A percentile compares a stretch with the other conserved stretches of the same genome.
Evolutionary conservation across 2,329 filamentous ascomycete species (phyloP).

Genomic region (Ceratocystis destructans): DNA sequence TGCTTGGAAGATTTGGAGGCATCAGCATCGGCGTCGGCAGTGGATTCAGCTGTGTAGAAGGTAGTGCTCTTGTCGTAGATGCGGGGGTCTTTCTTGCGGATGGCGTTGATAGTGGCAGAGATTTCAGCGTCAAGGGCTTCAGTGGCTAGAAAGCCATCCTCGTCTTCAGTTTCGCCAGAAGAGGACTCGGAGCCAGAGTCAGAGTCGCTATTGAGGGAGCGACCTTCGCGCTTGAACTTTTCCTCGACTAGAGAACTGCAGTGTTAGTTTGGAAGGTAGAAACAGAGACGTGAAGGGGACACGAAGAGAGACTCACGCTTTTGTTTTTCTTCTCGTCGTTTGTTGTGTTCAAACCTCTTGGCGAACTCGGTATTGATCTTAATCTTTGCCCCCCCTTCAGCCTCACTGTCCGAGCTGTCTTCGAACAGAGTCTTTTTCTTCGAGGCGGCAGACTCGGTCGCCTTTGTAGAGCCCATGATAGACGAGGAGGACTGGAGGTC

Average conservation of each 20-base stretch:
- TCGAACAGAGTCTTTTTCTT: constrained; percentile 40
- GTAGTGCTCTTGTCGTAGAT: constrained; percentile 70
- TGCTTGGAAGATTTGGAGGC: constrained; percentile 46
- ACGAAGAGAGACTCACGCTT: constrained; percentile 38
- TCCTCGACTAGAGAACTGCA: constrained; percentile 56
- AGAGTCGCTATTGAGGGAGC: constrained; percentile 35
- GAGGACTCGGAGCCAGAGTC: constrained; percentile 45
- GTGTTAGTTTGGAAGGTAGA: background rate
- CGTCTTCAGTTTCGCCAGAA: constrained; percentile 74
- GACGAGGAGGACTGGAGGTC: background rate
- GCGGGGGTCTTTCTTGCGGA: constrained; percentile 78
- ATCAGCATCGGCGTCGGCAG: constrained; percentile 34
- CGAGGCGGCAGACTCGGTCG: background rate
- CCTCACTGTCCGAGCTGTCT: constrained; percentile 34
- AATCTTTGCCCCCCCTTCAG: constrained; percentile 40
- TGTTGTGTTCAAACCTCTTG: constrained; percentile 85
- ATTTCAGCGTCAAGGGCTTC: constrained; percentile 78
- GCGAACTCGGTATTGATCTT: constrained; percentile 89
- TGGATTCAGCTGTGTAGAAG: constrained; percentile 55
- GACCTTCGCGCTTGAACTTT: constrained; percentile 61
- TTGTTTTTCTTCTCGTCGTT: constrained; percentile 81
- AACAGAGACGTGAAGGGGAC: background rate
- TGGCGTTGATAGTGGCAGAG: constrained; percentile 70
- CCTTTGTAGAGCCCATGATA: background rate
- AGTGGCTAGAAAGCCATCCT: constrained; percentile 75